Evolutionary conservation across 805 yeast genomes (phyloP).

Genomic region (Lachancea nothofagi): DNA sequence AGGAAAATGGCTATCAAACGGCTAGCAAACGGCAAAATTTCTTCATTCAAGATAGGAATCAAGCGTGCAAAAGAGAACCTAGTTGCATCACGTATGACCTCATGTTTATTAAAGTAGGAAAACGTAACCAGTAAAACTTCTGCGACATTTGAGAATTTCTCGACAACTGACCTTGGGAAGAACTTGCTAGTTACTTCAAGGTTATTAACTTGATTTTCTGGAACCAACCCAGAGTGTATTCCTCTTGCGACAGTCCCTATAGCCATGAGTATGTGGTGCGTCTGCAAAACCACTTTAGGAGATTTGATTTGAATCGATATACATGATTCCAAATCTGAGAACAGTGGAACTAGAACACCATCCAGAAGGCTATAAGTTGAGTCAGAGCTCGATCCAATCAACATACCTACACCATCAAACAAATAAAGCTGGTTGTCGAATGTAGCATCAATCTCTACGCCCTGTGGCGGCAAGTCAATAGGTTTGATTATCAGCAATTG

Average conservation of each 20-base stretch:
- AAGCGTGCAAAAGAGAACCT: conserved; percentile 84
- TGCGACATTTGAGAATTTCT: conserved; percentile 60
- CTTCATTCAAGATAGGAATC: conserved; percentile 61
- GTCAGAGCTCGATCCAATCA: conserved; percentile 50
- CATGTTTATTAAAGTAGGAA: conserved; percentile 62
- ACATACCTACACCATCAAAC: conserved; percentile 80
- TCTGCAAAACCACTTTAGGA: conserved; percentile 53
- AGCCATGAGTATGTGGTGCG: conserved; percentile 83
- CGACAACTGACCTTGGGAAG: conserved; percentile 32
- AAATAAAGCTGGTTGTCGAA: conserved; percentile 78
- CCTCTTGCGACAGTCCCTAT: conserved; percentile 89
- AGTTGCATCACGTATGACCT: conserved; percentile 74
- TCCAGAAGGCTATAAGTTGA: conserved; percentile 47
- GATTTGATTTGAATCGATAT: conserved; percentile 42
- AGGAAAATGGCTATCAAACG: conserved; percentile 66
- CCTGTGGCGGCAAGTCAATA: conserved; percentile 29
- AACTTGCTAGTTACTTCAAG: conserved; percentile 28
- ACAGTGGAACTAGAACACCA: conserved; percentile 67
- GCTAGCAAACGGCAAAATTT: conserved; percentile 50
- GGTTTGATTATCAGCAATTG: conserved; percentile 51
- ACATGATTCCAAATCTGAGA: conserved; percentile 61
- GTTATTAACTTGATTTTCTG: conserved; percentile 37
- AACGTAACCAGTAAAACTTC: conserved; percentile 80
- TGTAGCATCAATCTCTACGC: conserved; percentile 47
- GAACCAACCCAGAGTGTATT: conserved; percentile 48